Percentiles rank a stretch among this genome's conserved stretches.
Evolutionary conservation across 768 basidiomycete species (phyloP).

Genomic region (Lentinula edodes): DNA sequence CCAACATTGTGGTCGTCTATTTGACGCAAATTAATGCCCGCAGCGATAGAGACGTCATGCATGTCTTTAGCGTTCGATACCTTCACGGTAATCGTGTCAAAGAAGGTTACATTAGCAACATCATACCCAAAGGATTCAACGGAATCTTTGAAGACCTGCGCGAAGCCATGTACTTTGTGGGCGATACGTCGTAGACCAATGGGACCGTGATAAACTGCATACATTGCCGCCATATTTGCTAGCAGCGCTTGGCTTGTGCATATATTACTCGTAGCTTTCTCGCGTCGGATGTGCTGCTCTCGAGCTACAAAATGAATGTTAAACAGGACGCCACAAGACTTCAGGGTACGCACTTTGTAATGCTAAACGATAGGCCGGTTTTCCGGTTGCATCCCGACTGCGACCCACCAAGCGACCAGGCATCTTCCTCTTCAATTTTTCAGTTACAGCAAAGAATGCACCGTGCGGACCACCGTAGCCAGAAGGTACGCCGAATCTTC

Average conservation of each 20-base stretch:
- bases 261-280: constrained; percentile 98
- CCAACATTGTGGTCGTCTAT: constrained; percentile 76
- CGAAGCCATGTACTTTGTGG: constrained; percentile 83
- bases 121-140: constrained; percentile 73
- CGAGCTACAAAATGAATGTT: constrained; percentile 49
- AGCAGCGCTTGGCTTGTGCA: constrained; percentile 97
- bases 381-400: constrained; percentile 79
- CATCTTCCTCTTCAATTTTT: constrained; percentile 94
- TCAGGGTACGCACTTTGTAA: constrained; percentile 71
- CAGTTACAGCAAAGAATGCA: constrained; percentile 93
- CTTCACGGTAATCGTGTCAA: constrained; percentile 86
- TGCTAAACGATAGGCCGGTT: constrained; percentile 86
- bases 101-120: constrained; percentile 69
- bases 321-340: neutral
- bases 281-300: constrained; percentile 94
- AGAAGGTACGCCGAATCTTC: constrained; percentile 89
- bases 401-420: constrained; percentile 94
- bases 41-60: constrained; percentile 59
- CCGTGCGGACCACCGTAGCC: constrained; percentile 99
- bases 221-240: constrained; percentile 99
- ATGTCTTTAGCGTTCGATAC: constrained; percentile 56
- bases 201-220: constrained; percentile 94
- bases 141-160: constrained; percentile 64
- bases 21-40: constrained; percentile 78
- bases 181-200: constrained; percentile 81